Base-by-base conservation (phyloP, 768 basidiomycete species). In the Termitomyces sp. region DNA sequence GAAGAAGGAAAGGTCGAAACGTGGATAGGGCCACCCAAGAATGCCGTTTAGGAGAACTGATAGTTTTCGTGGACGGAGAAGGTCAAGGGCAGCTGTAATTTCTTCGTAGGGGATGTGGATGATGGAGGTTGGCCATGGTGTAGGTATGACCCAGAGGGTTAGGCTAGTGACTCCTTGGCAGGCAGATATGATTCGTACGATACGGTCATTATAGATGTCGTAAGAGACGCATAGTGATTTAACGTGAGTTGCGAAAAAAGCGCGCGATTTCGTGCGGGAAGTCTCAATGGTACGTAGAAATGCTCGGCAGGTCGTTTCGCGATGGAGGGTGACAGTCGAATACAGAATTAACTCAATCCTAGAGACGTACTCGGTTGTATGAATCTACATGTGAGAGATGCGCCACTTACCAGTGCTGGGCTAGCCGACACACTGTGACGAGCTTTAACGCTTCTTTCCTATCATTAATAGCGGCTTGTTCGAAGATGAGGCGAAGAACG, bases 331-430 rank as follows among this genome's bases (percentile, higher is more conserved):
- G 0, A 77, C 72, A 11, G 69, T 64, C 10, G 68, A 59, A 59
- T 77, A 77, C 25, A 78, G 63, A 32, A 73, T 65, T 32, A 61
- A 60, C 45, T 75, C 74, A 5, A 76, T 67, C 75, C 75, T 76
- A 43, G 11, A 34, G 1, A 48, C 4, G 6, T 14, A 6, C 7
- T 47, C 21, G 53, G 47, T 53, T 21, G 17, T 17, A 37, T 19
- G 29, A 23, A 14, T 21, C 5, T 32, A 5, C 6, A 14, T 37
- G 31, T 21, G 27, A 43, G 29, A 34, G 44, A 9, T 31, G 46
- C 31, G 48, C 12, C 29, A 54, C 66, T 55, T 59, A 77, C 77
- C 75, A 78, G 43, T 54, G 64, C 52, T 70, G 66, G 14, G 67
- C 68, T 4, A 62, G 59, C 27, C 58, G 68, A 14, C 71, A 76